Base-by-base conservation (phyloP, 495 filamentous ascomycete species). In the Astrocystis sublimbata region DNA sequence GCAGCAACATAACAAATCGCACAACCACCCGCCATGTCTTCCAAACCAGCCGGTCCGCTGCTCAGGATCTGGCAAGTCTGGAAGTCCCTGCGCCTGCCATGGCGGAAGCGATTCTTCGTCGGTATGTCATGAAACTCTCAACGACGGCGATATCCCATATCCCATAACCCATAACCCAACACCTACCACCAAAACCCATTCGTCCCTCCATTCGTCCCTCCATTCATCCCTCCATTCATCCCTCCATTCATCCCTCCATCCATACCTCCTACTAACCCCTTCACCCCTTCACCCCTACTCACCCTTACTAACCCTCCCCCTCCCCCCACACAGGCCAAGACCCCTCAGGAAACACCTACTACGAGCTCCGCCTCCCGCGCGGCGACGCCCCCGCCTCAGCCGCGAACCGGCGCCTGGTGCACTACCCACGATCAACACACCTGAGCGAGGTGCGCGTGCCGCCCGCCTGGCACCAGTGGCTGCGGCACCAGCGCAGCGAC, bases 381-480 rank as follows among this genome's bases (percentile, higher is more conserved):
- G 81, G 83, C 64, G 70, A 79, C 60, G 70, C 74, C 17, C 79
- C 81, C 19, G 75, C 40, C 74, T 86, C 19, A 77, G 83, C 38
- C 9, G 76, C 76, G 43, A 75, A 76, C 72, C 77, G 83, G 6
- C 80, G 83, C 59, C 96, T 97, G 31, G 89, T 96, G n/a, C 78
- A 86, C 61, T 90, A 76, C 66, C 80, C 78, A 1, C 77, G 79
- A 0, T 78, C 79, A 51, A 85, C 83, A 2, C 88, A 91, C 66
- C 84, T 83, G 72, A 81, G 79, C 67, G 88, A 93, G 53, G 84
- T 96, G 31, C 58, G 62, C 7, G 70, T 80, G 59, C 66, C 78
- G 77, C 89, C 93, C 1, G 86, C 89, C 78, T 98, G 94, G 94
- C 91, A 93, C 73, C 93, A 97, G 73, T 98, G 94, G 94, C 87